Base-by-base conservation (phyloP, 352 stramenopile genomes). In the Pythium inflatum region DNA sequence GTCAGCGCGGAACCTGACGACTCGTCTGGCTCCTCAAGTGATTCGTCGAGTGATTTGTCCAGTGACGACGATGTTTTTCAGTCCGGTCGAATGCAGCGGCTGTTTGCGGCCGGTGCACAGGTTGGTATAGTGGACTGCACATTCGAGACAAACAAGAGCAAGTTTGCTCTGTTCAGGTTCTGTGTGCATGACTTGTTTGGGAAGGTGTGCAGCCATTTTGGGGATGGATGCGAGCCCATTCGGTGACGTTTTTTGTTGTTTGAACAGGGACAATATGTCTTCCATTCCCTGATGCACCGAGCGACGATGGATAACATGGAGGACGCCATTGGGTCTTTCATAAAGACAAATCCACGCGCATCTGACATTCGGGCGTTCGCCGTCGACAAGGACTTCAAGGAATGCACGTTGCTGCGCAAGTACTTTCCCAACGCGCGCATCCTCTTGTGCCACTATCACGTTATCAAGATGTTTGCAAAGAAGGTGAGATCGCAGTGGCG, bases 221-320 rank as follows among this genome's bases (percentile, higher is more conserved):
- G n/a, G n/a, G n/a, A n/a, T n/a, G n/a, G n/a, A n/a, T n/a, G n/a
- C n/a, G n/a, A n/a, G n/a, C n/a, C n/a, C n/a, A 28, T 51, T 40
- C 34, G 34, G 8, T 41, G 34, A 41, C 34, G 34, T 14, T 41
- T 41, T 41, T 41, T 41, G 34, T 41, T 41, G 34, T n/a, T n/a
- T 41, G 34, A 41, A 14, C 34, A 41, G 34, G 34, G 34, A 41
- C 34, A 41, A 14, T 41, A 41, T 14, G 34, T 69, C 0, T 20
- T 33, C 9, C 60, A 67, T 13, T 20, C 48, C 1, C 25, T 67
- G n/a, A 7, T 67, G 3, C 24, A 67, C 0, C 30, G 60, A 8
- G 60, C 59, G n/a, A 53, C 60, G 0, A 67, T 67, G 46, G 60
- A 67, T 25, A 67, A 67, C 27, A 67, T 67, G 60, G 48, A 67